A percentile compares a stretch with the other conserved stretches of the same genome.
Evolutionary conservation across 2,329 filamentous ascomycete genomes (phyloP).

Genomic region (Metarhizium brunneum): DNA sequence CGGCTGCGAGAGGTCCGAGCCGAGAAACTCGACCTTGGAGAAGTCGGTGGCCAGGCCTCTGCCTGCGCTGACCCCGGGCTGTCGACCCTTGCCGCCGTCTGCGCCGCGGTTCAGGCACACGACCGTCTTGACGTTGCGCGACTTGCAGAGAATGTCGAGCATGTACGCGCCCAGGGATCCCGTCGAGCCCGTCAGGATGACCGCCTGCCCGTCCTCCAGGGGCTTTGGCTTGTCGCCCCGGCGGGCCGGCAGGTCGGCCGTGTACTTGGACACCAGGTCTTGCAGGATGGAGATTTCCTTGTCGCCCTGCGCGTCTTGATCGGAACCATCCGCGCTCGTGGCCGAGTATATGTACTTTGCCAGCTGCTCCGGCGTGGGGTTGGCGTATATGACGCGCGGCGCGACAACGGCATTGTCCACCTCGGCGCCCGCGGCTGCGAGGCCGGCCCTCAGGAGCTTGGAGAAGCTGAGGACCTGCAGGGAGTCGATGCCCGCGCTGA

Average conservation of each 20-base stretch:
- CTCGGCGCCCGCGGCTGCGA: conserved; percentile 10
- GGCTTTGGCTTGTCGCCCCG: conserved; percentile 14
- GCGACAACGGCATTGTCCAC: conserved; percentile 9
- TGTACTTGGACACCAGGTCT: conserved; percentile 19
- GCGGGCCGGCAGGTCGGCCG: conserved; percentile 14
- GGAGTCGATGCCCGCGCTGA: conserved; percentile 29
- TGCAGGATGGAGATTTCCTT: conserved; percentile 5
- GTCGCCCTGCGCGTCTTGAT: neutral
- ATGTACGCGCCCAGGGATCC: conserved; percentile 81
- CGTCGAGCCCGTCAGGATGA: conserved; percentile 80
- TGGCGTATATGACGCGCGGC: conserved; percentile 18
- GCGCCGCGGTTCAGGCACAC: conserved; percentile 18
- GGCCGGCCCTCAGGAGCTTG: conserved; percentile 10
- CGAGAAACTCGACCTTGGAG: conserved; percentile 34
- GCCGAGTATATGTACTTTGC: conserved; percentile 9
- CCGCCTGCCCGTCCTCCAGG: conserved; percentile 34
- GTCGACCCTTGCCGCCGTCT: conserved; percentile 28
- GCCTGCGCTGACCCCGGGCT: conserved; percentile 23
- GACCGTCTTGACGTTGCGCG: conserved; percentile 13
- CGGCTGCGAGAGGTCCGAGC: conserved; percentile 35
- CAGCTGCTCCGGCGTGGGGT: conserved; percentile 18
- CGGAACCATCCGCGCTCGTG: neutral
- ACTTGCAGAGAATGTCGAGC: conserved; percentile 24
- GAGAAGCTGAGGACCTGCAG: conserved; percentile 24
- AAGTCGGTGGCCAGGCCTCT: conserved; percentile 29